Evolutionary conservation across 805 yeast genomes (phyloP), one percentile per base, ranked within the genome.

Genomic region (Brettanomyces anomalus): DNA sequence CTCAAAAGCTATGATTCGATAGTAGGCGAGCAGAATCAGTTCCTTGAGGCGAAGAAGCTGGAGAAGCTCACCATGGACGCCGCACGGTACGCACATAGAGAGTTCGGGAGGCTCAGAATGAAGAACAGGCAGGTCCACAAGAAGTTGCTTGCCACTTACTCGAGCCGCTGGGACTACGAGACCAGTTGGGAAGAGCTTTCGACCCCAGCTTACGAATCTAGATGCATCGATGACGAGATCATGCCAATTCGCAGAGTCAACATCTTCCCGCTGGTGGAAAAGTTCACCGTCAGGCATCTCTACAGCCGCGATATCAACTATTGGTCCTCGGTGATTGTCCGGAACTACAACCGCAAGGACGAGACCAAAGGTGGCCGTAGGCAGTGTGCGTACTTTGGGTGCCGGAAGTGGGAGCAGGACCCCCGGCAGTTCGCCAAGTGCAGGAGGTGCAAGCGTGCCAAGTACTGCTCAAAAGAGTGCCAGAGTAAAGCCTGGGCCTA

Each of bases 321-420:
- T 62, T 90, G 98, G 98, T 86, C 97, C 3, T 93, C 96, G 3
- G 95, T 90, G n/a, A 87, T 89, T 33, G 93, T 93, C 89, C 72
- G 97, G 43, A 93, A 93, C 61, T 88, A 96, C 1, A 90, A 96
- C 58, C 75, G 97, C 44, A 80, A 89, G 55, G 93, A 90, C 59
- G 97, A 89, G 56, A 61, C 72, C 36, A 74, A 82, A 45, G 90
- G 90, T 15, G 96, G 97, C 1, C 83, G 90, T 26, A 73, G 97
- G 42, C 97, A 93, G 64, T 90, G 98, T 62, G 96, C 97, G 1
- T 82, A 81, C 58, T 84, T 88, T 52, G 83, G 79, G 21, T 90
- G 98, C 65, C 97, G 97, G 10, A 80, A 74, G 57, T 90, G 97
- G 97, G 98, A 90, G 62, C 76, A 74, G 38, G 79, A 66, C 48